A percentile compares a stretch with the other conserved stretches of the same genome.
These are phyloP conservation scores for Ascoidea asiatica DNA, from an alignment of 805 yeast species.

Conservation along the genomic window DNA sequence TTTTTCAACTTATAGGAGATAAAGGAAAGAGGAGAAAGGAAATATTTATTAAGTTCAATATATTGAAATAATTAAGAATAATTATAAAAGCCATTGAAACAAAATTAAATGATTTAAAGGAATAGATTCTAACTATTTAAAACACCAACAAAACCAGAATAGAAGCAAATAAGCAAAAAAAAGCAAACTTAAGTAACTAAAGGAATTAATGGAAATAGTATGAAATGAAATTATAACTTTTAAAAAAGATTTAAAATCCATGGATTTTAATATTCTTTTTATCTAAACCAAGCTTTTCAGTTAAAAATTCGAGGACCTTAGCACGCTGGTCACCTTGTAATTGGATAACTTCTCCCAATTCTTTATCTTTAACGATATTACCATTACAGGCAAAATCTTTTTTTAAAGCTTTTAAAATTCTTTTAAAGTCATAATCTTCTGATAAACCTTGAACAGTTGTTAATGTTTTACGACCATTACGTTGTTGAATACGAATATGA, in stretches of 20 bases:
- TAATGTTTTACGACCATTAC: constrained; percentile 97
- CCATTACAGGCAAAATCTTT: constrained; percentile 99
- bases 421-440: constrained; percentile 85
- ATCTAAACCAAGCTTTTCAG: constrained; percentile 73
- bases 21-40: too few relatives aligned
- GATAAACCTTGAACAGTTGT: constrained; percentile 98
- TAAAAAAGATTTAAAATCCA: constrained; percentile 55
- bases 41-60: too few relatives aligned
- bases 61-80: too few relatives aligned
- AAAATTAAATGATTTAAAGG: too few relatives aligned
- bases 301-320: constrained; percentile 86
- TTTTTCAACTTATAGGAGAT: too few relatives aligned
- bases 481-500: constrained; percentile 98
- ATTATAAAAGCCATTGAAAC: too few relatives aligned
- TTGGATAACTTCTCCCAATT: constrained; percentile 93
- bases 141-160: too few relatives aligned
- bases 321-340: constrained; percentile 98
- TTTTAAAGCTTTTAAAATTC: constrained; percentile 84
- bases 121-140: too few relatives aligned
- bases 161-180: too few relatives aligned
- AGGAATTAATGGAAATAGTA: too few relatives aligned
- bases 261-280: constrained; percentile 97
- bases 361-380: constrained; percentile 91
- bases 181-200: too few relatives aligned
- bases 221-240: too few relatives aligned